A percentile compares a stretch with the other conserved stretches of the same genome.
Evolutionary conservation across 139 green algal genomes (phyloP).

Genomic region (Mesotaenium endlicherianum): DNA sequence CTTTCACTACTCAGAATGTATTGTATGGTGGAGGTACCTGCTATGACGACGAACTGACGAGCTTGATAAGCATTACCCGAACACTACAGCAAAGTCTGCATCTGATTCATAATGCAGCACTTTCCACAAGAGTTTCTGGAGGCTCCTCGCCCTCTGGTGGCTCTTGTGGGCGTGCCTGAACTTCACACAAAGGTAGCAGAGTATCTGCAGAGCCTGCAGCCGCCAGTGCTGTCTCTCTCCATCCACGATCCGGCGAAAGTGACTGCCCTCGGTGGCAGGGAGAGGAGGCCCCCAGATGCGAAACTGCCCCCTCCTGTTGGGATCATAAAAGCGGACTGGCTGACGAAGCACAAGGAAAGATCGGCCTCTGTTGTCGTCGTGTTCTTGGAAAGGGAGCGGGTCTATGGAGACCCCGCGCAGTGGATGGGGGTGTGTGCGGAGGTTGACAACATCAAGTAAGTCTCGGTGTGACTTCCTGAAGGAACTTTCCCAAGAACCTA

Average conservation of each 20-base stretch:
- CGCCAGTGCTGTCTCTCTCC: constrained; percentile 8
- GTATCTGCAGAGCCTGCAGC: constrained; percentile 12
- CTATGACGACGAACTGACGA: no score
- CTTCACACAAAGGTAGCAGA: constrained; percentile 41
- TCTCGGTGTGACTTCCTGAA: no score
- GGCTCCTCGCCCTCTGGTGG: constrained; percentile 56
- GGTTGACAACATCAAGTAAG: constrained; percentile 53
- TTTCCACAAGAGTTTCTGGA: constrained; percentile 50
- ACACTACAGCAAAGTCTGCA: no score
- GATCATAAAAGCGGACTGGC: constrained; percentile 55
- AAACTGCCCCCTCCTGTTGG: constrained; percentile 10
- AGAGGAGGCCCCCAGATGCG: constrained; percentile 18
- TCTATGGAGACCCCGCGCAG: constrained; percentile 50
- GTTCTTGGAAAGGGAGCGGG: constrained; percentile 52
- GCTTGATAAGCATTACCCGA: no score
- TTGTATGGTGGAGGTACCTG: no score
- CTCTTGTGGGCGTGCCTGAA: constrained; percentile 48
- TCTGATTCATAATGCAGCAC: no score
- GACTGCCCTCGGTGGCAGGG: constrained; percentile 38
- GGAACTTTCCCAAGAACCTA: no score
- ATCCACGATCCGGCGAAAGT: constrained; percentile 22
- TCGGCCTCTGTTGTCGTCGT: constrained; percentile 57
- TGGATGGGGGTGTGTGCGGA: constrained; percentile 51
- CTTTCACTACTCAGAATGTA: no score
- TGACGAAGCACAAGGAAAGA: constrained; percentile 60